A percentile compares a stretch with the other conserved stretches of the same genome.
Evolutionary conservation across 202 grass and related monocot species (phyloP).

Genomic region (Digitaria exilis): DNA sequence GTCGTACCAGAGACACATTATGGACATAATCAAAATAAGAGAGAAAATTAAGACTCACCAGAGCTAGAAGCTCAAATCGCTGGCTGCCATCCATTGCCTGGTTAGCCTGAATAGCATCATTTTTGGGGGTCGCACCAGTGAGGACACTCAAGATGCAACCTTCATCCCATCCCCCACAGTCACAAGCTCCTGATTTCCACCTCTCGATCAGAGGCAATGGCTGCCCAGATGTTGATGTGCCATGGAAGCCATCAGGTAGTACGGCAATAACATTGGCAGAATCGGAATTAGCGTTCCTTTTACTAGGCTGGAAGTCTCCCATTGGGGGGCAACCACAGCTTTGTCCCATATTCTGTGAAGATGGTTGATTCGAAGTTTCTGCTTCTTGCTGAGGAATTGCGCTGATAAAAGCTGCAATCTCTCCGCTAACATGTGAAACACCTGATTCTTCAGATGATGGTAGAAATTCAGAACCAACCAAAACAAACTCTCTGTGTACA

Average conservation of each 20-base stretch:
- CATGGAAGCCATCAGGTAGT: constrained; percentile 87
- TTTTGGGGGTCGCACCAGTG: constrained; percentile 37
- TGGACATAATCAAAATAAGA: constrained; percentile 22
- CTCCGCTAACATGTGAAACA: constrained; percentile 49
- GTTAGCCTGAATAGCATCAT: constrained; percentile 36
- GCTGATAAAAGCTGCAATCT: constrained; percentile 77
- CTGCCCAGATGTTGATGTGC: constrained; percentile 56
- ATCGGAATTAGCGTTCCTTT: constrained; percentile 36
- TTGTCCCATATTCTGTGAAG: constrained; percentile 20
- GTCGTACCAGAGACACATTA: background rate
- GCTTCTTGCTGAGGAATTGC: constrained; percentile 39
- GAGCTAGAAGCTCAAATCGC: constrained; percentile 69
- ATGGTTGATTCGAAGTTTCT: constrained; percentile 42
- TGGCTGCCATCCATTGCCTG: constrained; percentile 50
- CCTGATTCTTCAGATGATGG: constrained; percentile 44
- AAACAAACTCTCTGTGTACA: constrained; percentile 72
- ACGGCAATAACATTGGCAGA: constrained; percentile 55
- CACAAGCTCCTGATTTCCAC: constrained; percentile 82
- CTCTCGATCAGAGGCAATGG: constrained; percentile 84
- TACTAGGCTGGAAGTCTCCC: constrained; percentile 38
- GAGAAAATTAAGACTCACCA: constrained; percentile 47
- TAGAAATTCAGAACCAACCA: constrained; percentile 68
- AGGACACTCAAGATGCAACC: constrained; percentile 79
- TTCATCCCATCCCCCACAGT: constrained; percentile 99
- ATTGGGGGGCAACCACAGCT: constrained; percentile 35